phyloP scores from a whole-genome alignment of 768 basidiomycete genomes.

The Piloderma croceum region DNA sequence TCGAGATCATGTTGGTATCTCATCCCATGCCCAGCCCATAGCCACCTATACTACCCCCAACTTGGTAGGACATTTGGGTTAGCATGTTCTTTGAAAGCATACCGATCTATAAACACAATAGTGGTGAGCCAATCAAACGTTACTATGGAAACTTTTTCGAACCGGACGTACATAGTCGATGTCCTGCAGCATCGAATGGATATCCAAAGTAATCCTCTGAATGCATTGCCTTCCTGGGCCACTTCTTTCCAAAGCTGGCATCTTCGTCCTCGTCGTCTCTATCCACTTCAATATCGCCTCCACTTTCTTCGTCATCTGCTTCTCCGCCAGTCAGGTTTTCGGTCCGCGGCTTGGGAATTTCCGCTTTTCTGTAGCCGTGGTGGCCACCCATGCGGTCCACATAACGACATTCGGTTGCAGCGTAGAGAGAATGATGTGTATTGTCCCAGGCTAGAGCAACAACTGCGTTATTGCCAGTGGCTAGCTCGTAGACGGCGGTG shows the following conservation, averaged over 20 bases:
- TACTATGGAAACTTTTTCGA: neutral
- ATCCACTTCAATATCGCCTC: conserved; percentile 15
- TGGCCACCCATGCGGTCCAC: conserved; percentile 20
- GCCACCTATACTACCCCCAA: no score
- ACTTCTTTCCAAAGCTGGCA: conserved; percentile 22
- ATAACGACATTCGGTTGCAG: conserved; percentile 29
- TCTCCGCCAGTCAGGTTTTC: conserved; percentile 2
- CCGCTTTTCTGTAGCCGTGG: conserved; percentile 19
- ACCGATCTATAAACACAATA: conserved; percentile 18
- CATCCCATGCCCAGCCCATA: no score
- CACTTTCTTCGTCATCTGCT: conserved; percentile 10
- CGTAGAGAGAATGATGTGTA: conserved; percentile 25
- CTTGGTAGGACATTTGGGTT: conserved; percentile 15
- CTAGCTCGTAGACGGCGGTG: conserved; percentile 34
- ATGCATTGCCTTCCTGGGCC: conserved; percentile 27
- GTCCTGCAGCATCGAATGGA: conserved; percentile 31
- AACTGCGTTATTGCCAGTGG: conserved; percentile 41
- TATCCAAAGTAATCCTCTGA: conserved; percentile 28
- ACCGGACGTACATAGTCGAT: conserved; percentile 28
- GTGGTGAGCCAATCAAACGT: neutral
- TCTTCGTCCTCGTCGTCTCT: conserved; percentile 18
- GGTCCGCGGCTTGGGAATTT: conserved; percentile 8
- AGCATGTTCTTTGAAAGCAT: conserved; percentile 14
- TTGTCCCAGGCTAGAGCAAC: conserved; percentile 30
- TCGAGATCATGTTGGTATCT: no score